phyloP scores from a whole-genome alignment of 2,329 filamentous ascomycete genomes.

The Fusarium veterinarium region DNA sequence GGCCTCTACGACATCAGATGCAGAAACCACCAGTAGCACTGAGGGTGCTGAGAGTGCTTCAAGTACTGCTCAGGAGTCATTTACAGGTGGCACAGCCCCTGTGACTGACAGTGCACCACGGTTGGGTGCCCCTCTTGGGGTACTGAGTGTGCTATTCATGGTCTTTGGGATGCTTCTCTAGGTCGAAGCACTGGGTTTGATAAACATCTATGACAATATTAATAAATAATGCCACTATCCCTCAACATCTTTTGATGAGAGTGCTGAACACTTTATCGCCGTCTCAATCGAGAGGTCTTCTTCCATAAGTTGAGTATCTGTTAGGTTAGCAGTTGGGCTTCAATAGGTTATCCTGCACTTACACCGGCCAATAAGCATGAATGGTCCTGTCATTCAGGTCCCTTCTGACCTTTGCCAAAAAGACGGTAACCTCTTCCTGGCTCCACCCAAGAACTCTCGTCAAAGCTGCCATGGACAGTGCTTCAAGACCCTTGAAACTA shows the following conservation, averaged over 20 bases:
- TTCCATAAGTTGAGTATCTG: conserved; percentile 28
- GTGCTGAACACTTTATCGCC: too few species aligned
- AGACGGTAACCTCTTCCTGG: conserved; percentile 10
- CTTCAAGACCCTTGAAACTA: conserved; percentile 25
- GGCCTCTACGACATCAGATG: not conserved
- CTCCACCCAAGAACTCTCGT: conserved; percentile 25
- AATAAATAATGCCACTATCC: not conserved
- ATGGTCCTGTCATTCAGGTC: conserved; percentile 26
- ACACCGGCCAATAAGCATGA: conserved; percentile 40
- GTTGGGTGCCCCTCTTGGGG: not conserved
- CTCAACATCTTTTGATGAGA: too few species aligned
- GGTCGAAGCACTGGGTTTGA: fast-evolving
- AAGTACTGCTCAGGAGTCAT: not conserved
- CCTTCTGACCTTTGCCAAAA: conserved; percentile 25
- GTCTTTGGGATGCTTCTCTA: not conserved
- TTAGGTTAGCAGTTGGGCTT: not conserved
- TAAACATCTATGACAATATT: too few species aligned
- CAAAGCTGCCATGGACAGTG: conserved; percentile 20
- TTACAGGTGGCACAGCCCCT: not conserved
- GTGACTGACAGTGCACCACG: not conserved
- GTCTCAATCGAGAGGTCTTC: not conserved
- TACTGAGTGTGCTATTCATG: not conserved
- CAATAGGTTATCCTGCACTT: not conserved
- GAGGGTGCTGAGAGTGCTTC: not conserved
- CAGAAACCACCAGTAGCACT: not conserved